Evolutionary conservation across 495 filamentous ascomycete genomes (phyloP).

Genomic region (Aspergillus conjunctus): DNA sequence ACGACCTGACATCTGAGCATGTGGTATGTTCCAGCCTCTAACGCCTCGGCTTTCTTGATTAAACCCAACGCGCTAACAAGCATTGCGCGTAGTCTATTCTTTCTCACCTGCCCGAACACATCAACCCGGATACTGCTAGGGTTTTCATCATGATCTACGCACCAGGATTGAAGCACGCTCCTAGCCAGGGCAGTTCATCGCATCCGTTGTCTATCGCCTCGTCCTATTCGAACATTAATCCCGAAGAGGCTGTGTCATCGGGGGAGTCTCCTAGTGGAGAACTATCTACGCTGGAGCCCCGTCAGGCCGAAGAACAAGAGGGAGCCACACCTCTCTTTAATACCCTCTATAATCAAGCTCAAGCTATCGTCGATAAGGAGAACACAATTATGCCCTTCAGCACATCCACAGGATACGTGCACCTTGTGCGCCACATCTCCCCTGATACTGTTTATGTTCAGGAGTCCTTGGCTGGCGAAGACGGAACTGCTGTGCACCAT

Average conservation of each 20-base stretch:
- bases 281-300: constrained; percentile 50
- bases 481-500: constrained; percentile 67
- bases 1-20: constrained; percentile 69
- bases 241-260: constrained; percentile 71
- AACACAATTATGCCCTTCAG: constrained; percentile 87
- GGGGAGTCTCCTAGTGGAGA: constrained; percentile 61
- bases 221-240: constrained; percentile 84
- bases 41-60: constrained; percentile 6
- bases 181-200: constrained; percentile 39
- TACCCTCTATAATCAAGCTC: constrained; percentile 73
- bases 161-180: constrained; percentile 70
- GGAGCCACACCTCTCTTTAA: constrained; percentile 62
- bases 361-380: constrained; percentile 75
- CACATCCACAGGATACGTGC: constrained; percentile 70
- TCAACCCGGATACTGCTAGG: constrained; percentile 65
- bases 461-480: constrained; percentile 70
- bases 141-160: constrained; percentile 89
- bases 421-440: constrained; percentile 79
- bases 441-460: constrained; percentile 86
- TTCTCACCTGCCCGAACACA: constrained; percentile 77
- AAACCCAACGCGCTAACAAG: constrained; percentile 21
- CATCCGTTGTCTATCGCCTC: constrained; percentile 69
- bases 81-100: constrained; percentile 70
- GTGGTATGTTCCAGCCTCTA: constrained; percentile 60
- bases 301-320: constrained; percentile 39